phyloP scores from a whole-genome alignment of 2,329 filamentous ascomycete species.

The Fusarium stilboides region DNA sequence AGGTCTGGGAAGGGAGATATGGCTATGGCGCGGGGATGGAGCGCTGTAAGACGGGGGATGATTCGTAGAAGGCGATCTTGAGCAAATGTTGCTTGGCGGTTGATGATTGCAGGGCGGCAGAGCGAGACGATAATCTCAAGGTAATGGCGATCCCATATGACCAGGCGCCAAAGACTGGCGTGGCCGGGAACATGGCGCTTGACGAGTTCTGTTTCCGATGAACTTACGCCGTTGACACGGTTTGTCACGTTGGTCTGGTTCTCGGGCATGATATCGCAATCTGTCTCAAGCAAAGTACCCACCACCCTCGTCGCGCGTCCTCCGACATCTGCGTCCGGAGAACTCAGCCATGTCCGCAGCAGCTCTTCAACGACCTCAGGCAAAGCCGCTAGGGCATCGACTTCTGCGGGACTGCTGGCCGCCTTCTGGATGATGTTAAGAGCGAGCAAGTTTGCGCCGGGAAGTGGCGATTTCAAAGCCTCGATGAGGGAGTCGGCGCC shows the following conservation, averaged over 20 bases:
- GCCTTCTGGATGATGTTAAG: slow-evolving; percentile 72
- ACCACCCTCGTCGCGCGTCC: slow-evolving; percentile 67
- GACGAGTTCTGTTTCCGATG: slow-evolving; percentile 56
- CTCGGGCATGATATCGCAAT: slow-evolving; percentile 61
- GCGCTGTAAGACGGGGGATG: slow-evolving; percentile 64
- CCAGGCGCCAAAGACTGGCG: slow-evolving; percentile 67
- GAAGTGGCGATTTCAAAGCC: slow-evolving; percentile 68
- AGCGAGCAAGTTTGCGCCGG: slow-evolving; percentile 71
- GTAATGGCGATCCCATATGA: slow-evolving; percentile 63
- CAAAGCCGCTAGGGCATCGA: slow-evolving; percentile 66
- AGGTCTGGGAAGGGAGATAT: slow-evolving; percentile 53
- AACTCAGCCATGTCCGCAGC: slow-evolving; percentile 67
- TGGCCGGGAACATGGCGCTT: slow-evolving; percentile 63
- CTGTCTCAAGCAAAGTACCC: slow-evolving; percentile 68
- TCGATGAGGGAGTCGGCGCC: slow-evolving; percentile 66
- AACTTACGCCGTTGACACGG: slow-evolving; percentile 38
- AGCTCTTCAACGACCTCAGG: slow-evolving; percentile 65
- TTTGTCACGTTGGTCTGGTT: slow-evolving; percentile 34
- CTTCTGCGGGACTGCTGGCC: slow-evolving; percentile 62
- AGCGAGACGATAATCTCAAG: slow-evolving; percentile 61
- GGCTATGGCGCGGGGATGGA: slow-evolving; percentile 62
- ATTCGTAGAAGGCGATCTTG: slow-evolving; percentile 69
- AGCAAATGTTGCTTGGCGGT: slow-evolving; percentile 63
- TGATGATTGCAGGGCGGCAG: slow-evolving; percentile 52
- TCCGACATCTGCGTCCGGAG: slow-evolving; percentile 69